Evolutionary conservation across 345 rosid species (phyloP), one percentile per base, ranked within the genome.

Genomic region (Erysimum cheiranthoides): DNA sequence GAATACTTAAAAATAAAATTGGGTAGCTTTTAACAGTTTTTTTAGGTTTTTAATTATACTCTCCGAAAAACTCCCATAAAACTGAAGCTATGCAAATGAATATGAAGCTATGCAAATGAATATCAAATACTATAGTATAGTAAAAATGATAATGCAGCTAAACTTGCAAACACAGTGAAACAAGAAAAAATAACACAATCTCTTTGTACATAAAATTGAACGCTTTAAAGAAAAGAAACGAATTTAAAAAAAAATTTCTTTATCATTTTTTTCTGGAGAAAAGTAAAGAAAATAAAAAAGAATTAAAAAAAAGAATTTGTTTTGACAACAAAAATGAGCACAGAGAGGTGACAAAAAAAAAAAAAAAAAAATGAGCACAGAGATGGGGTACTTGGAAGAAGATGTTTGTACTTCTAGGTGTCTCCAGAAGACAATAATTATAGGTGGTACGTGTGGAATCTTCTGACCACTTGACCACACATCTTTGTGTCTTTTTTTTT

Each of bases 391-490:
- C 18, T 35, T 46, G 49, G 40, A 74, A 30, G 28, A 45, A 75
- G 49, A 68, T 51, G 47, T 60, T 40, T 50, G 7, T 60, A 50
- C 62, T 40, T 68, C 61, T 34, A 61, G 49, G 79, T 32, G 66
- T 32, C 31, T 68, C 63, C 10, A 61, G 70, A 76, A 68, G 49
- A 76, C 39, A 75, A 68, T 39, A 14, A 75, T 68, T 50, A 30
- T 30, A 51, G n/a, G n/a, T 68, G 54, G 63, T 75, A 43, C 65
- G 47, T 69, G 35, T 61, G 58, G 50, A 61, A 42, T 61, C 46
- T 61, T 61, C 74, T 76, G 57, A 34, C 64, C 54, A 50, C 34
- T 67, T 49, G 35, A 58, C 68, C 74, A 68, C 9, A 61, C 52
- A 28, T 69, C 34, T 61, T 59, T 50, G 38, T 60, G 53, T 59